Conservation (phyloP, 2,329 filamentous ascomycete genomes). For the Keithomyces neogunnii region DNA sequence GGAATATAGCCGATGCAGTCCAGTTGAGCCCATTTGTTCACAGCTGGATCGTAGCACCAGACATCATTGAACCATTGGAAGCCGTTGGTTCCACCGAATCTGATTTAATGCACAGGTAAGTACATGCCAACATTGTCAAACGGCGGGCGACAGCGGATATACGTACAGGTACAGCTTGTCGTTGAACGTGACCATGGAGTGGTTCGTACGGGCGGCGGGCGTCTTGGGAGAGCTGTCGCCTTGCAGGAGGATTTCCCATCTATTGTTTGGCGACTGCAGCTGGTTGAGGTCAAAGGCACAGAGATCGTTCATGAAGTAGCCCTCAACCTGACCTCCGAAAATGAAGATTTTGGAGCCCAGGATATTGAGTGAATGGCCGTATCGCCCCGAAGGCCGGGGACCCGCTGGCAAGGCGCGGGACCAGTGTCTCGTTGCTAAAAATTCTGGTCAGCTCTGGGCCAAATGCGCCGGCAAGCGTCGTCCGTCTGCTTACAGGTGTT, state of each 20-base stretch:
- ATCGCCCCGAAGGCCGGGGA: constrained; percentile 77
- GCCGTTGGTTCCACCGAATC: constrained; percentile 96
- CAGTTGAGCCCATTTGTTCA: constrained; percentile 77
- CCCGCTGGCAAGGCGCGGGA: constrained; percentile 86
- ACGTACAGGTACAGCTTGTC: constrained; percentile 89
- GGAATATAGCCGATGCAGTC: constrained; percentile 98
- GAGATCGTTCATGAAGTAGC: constrained; percentile 95
- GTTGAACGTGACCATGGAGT: constrained; percentile 83
- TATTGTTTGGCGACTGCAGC: constrained; percentile 80
- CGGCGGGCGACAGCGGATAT: background rate
- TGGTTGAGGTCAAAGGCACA: constrained; percentile 94
- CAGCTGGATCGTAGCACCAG: constrained; percentile 83
- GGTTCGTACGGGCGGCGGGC: constrained; percentile 88
- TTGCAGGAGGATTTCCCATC: constrained; percentile 85
- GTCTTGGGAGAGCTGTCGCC: constrained; percentile 47
- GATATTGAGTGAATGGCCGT: constrained; percentile 94
- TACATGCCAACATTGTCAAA: background rate
- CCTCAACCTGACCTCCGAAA: constrained; percentile 95
- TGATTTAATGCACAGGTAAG: constrained; percentile 24
- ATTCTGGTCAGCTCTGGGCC: constrained; percentile 10
- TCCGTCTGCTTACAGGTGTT: constrained; percentile 75
- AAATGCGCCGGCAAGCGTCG: background rate
- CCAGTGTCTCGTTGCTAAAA: constrained; percentile 89
- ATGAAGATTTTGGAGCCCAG: constrained; percentile 95
- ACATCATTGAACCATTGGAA: constrained; percentile 98